A percentile compares a stretch with the other conserved stretches of the same genome.
Conservation (phyloP, 2,329 filamentous ascomycete species). For the Eutypa lata region DNA sequence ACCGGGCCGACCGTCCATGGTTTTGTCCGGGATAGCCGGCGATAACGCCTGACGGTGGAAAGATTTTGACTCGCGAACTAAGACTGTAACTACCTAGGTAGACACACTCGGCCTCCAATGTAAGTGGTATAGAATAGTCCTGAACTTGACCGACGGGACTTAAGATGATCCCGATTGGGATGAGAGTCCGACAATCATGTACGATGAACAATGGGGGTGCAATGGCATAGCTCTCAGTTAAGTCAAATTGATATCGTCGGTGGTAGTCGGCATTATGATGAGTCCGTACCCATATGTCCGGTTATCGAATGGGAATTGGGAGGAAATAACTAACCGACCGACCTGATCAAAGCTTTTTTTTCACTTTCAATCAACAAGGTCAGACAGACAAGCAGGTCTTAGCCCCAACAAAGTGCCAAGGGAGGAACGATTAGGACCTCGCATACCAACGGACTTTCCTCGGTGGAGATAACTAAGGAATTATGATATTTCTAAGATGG, state of each 20-base stretch:
- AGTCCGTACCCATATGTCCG: not conserved
- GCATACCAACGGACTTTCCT: not conserved
- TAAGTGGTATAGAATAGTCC: too few species aligned
- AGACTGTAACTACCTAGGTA: not conserved
- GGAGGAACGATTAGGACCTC: not conserved
- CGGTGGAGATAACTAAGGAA: not conserved
- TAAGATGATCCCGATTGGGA: not conserved
- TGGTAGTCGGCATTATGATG: not conserved
- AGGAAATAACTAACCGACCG: not conserved
- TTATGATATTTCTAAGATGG: not conserved
- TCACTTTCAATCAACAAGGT: too few species aligned
- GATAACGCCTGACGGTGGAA: slow-evolving; percentile 20
- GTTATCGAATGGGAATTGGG: not conserved
- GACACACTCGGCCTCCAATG: too few species aligned
- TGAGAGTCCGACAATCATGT: not conserved
- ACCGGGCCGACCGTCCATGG: slow-evolving; percentile 27
- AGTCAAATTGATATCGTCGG: not conserved
- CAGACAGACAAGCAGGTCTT: too few species aligned
- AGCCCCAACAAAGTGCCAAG: too few species aligned
- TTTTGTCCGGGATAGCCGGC: slow-evolving; percentile 2
- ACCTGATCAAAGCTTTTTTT: not conserved
- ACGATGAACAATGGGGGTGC: not conserved
- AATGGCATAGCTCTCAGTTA: not conserved
- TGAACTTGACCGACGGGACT: not conserved
- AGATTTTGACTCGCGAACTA: not conserved